These are phyloP conservation scores for Cutaneotrichosporon sp. DNA, from an alignment of 1,284 basidiomycete species.

Conservation along the genomic window DNA sequence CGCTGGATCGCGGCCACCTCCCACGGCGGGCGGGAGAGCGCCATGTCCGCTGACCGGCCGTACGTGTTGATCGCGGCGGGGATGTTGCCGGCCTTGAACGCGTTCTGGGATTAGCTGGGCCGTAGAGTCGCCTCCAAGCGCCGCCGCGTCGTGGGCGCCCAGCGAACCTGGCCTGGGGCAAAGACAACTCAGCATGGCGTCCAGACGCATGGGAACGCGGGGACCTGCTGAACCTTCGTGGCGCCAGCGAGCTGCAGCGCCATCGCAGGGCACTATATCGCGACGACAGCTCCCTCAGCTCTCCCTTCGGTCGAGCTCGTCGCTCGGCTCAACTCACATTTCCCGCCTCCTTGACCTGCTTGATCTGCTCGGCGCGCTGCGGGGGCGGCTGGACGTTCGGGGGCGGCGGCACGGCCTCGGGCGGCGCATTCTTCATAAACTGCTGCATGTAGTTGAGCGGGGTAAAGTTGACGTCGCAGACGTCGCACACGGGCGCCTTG, in stretches of 20 bases:
- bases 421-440: conserved; percentile 67
- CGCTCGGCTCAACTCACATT: conserved; percentile 77
- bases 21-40: conserved; percentile 84
- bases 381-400: conserved; percentile 66
- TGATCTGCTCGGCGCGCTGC: conserved; percentile 71
- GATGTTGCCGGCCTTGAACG: conserved; percentile 75
- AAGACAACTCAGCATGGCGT: too few species aligned
- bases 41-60: conserved; percentile 77
- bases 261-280: too few species aligned
- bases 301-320: too few species aligned
- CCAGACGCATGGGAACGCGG: too few species aligned
- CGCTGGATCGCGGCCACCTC: conserved; percentile 77
- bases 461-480: conserved; percentile 70
- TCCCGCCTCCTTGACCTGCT: conserved; percentile 81
- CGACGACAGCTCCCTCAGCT: too few species aligned
- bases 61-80: conserved; percentile 79
- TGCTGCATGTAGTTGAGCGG: conserved; percentile 69
- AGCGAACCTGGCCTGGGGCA: too few species aligned
- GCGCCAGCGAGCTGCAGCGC: too few species aligned
- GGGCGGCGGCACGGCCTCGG: conserved; percentile 72
- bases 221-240: too few species aligned
- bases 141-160: too few species aligned
- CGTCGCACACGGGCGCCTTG: conserved; percentile 67
- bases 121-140: too few species aligned
- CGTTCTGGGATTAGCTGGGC: conserved; percentile 59